Base-by-base conservation (phyloP, 177 flowering plant species). In the Telopea speciosissima region DNA sequence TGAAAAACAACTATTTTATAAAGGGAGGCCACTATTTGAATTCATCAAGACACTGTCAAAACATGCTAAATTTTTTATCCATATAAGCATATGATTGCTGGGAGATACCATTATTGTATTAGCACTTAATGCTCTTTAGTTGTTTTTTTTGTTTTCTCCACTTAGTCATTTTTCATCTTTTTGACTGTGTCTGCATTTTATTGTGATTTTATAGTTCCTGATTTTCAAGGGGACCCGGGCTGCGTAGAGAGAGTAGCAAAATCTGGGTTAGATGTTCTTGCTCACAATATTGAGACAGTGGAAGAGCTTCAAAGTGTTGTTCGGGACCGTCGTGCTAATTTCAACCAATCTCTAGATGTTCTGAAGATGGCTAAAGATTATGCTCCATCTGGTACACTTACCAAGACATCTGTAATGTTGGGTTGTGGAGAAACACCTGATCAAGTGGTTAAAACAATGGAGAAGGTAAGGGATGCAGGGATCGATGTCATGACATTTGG, bases 341-440 rank as follows among this genome's bases (percentile, higher is more conserved):
- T 95, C 73, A 86, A 86, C 75, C 98, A 95, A 77, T 95, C 97
- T 67, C 70, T 93, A 11, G 97, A 90, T 63, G 98, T 95, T 72
- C 78, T 95, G 1, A 86, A 82, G 81, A 72, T 81, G 84, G 99
- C 98, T 58, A 93, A 95, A 79, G 86, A 86, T n/a, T 86, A 73
- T 83, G 94, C 97, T 69, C 93, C 96, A 71, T 77, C 83, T n/a
- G 95, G 99, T 63, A 93, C 97, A 63, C 89, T 93, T 24, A 93
- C 99, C 13, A 95, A 95, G 86, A 93, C 99, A 12, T 95, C 99
- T 23, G 71, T 95, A 78, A 95, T 95, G 99, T 79, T 93, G 81
- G 98, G 98, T 0, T 95, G 99, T 84, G 97, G 99, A 33, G 99
- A 95, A 81, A 95, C 99, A 62, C 98, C 98, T 66, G 97, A 91